Evolutionary conservation across 176 grass and related monocot species (phyloP), one percentile per base, ranked within the genome.

Genomic region (Bothriochloa decipiens): DNA sequence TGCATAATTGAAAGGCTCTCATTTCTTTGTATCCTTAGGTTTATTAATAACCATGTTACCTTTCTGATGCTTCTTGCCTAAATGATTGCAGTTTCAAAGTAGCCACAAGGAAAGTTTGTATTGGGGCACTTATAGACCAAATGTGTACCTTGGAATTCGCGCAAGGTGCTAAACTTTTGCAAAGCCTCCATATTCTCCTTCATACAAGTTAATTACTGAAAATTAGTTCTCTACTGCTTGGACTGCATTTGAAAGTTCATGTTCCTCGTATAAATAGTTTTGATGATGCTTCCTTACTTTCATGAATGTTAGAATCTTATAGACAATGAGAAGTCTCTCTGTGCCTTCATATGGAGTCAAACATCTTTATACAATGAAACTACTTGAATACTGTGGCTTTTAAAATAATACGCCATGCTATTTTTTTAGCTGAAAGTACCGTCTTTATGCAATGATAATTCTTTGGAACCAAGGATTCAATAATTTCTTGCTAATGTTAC

Each of bases 91-190:
- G 96, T 98, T 98, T 87, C 91, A 91, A 89, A 90, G 89, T 4
- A 74, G 86, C 57, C 93, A 98, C 84, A 95, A 90, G 78, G 96
- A 98, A 82, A 98, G 86, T 83, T 79, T 98, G 80, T 98, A 95
- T 52, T 98, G 96, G 96, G 96, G 93, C 33, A 98, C 96, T 45
- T 98, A 98, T 58, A 88, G 96, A 68, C 91, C 96, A 46, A 90
- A 98, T 92, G 85, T 92, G 47, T 98, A 98, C 76, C 87, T 98
- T 75, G 96, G 96, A 53, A 92, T 98, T 68, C 93, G 93, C 65
- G 88, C 96, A 65, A 98, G 96, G 96, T 95, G 40, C 76, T 89
- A 52, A 82, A 74, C 67, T 80, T 78, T 22, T 42, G 9, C 10
- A 80, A 27, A 5, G 3, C 62, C 28, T 85, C 78, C 64, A 22